Conservation (phyloP, 768 basidiomycete genomes). For the Pulveroboletus sp. region DNA sequence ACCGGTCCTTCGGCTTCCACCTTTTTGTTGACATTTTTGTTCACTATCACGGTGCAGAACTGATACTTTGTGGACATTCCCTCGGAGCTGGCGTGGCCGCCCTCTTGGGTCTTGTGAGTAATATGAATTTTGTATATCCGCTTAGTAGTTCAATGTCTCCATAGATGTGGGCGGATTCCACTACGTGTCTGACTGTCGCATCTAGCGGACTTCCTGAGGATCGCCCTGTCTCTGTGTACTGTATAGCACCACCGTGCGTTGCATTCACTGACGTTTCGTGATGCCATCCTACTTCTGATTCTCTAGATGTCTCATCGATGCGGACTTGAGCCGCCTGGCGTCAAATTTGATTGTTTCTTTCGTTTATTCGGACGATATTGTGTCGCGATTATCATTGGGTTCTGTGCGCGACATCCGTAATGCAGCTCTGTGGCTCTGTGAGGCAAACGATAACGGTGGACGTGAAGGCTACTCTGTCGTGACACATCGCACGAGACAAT, state of each 20-base stretch:
- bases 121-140: not conserved
- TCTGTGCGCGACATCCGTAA: constrained; percentile 73
- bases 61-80: constrained; percentile 81
- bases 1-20: not conserved
- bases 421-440: constrained; percentile 77
- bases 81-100: constrained; percentile 81
- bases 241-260: constrained; percentile 76
- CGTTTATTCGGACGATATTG: constrained; percentile 80
- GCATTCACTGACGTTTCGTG: not conserved
- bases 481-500: constrained; percentile 49
- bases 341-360: constrained; percentile 70
- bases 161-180: constrained; percentile 85
- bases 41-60: constrained; percentile 37
- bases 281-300: not conserved
- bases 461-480: constrained; percentile 40
- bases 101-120: constrained; percentile 65
- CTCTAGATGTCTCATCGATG: constrained; percentile 58
- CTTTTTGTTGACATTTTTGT: constrained; percentile 1
- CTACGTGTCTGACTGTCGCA: constrained; percentile 64
- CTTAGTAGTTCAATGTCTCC: not conserved
- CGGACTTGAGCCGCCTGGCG: constrained; percentile 56
- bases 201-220: constrained; percentile 70
- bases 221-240: constrained; percentile 69
- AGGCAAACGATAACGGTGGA: constrained; percentile 50
- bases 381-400: constrained; percentile 75